Conservation (phyloP, 306 rosid genomes). For the Cucumis cinereus region DNA sequence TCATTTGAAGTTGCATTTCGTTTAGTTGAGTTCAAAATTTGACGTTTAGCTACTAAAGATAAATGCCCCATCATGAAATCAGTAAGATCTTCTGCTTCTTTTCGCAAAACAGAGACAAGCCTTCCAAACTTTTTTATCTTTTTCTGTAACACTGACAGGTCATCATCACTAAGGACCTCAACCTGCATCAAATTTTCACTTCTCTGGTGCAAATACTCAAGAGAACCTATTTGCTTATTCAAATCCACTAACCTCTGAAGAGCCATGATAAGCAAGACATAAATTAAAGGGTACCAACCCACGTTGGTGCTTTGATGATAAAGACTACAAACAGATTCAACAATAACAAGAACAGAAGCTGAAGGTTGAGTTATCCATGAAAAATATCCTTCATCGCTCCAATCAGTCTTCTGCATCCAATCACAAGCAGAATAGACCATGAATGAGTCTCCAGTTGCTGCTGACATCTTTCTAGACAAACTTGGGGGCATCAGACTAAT, state of each 20-base stretch:
- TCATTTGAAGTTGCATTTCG: constrained; percentile 20
- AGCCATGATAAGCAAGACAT: constrained; percentile 59
- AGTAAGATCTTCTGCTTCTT: constrained; percentile 67
- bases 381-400: constrained; percentile 46
- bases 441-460: constrained; percentile 41
- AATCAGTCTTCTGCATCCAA: constrained; percentile 59
- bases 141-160: constrained; percentile 17
- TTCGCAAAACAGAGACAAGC: constrained; percentile 32
- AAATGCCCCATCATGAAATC: constrained; percentile 57
- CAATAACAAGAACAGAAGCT: constrained; percentile 51
- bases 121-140: constrained; percentile 18
- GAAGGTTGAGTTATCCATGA: constrained; percentile 67
- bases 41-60: constrained; percentile 29
- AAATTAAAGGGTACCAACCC: constrained; percentile 43
- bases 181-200: constrained; percentile 24
- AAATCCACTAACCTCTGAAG: constrained; percentile 78
- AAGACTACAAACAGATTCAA: constrained; percentile 41
- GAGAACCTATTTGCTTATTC: constrained; percentile 52
- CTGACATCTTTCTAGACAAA: constrained; percentile 56
- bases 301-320: constrained; percentile 24
- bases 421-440: constrained; percentile 50
- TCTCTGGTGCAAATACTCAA: constrained; percentile 47
- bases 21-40: constrained; percentile 20
- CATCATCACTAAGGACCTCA: constrained; percentile 18
- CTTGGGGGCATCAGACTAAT: constrained; percentile 54